phyloP scores from a whole-genome alignment of 1,139 yeast genomes.

The Saccharomyces uvarum region DNA sequence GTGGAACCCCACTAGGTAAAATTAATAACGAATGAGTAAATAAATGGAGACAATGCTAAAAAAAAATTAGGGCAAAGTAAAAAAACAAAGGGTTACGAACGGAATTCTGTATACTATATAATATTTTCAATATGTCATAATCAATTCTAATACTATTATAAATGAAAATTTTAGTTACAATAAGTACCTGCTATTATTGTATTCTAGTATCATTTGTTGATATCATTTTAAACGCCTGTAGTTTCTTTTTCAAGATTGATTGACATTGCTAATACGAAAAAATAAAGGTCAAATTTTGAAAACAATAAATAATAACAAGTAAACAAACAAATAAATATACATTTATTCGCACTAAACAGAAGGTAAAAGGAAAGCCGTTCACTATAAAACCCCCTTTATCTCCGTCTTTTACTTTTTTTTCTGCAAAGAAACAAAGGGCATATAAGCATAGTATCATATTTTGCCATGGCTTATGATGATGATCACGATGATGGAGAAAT shows the following conservation, averaged over 20 bases:
- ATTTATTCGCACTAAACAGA: neutral
- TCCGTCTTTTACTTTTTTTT: neutral
- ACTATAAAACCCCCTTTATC: neutral
- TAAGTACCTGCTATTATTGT: neutral
- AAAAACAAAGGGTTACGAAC: neutral
- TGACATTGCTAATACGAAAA: neutral
- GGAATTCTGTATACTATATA: neutral
- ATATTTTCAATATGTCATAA: neutral
- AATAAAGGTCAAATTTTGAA: slow-evolving; percentile 1
- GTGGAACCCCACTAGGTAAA: neutral
- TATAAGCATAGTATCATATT: neutral
- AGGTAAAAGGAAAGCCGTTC: neutral
- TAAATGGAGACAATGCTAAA: neutral
- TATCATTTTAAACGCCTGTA: neutral
- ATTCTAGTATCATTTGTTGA: neutral
- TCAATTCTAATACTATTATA: neutral
- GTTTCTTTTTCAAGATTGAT: neutral
- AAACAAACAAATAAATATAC: neutral
- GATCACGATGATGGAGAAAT: slow-evolving; percentile 26
- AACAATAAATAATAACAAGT: neutral
- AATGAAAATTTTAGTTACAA: neutral
- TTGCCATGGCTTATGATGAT: slow-evolving; percentile 2
- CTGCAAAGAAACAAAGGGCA: neutral
- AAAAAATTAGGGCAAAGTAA: neutral
- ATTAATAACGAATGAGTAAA: neutral